A percentile compares a stretch with the other conserved stretches of the same genome.
Evolutionary conservation across 495 filamentous ascomycete species (phyloP).

Genomic region (Xylaria intraflava): DNA sequence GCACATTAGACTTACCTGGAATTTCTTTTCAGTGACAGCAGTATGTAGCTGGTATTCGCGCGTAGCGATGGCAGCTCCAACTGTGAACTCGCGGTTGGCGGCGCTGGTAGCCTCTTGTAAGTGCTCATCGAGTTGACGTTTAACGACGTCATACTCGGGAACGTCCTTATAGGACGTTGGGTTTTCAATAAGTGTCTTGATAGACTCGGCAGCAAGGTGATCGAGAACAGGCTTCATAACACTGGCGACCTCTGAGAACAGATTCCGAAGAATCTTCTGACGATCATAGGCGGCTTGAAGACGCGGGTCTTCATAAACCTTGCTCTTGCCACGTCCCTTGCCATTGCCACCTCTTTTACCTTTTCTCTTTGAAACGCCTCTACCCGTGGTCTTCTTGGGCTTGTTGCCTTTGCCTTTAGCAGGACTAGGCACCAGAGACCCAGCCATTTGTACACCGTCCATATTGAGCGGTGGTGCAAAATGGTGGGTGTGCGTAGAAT

Average conservation of each 20-base stretch:
- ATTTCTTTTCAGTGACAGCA: conserved; percentile 10
- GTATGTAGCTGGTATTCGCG: conserved; percentile 10
- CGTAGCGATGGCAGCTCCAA: conserved; percentile 13
- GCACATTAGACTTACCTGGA: conserved; percentile 16
- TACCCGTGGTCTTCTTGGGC: conserved; percentile 15
- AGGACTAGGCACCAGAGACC: conserved; percentile 29
- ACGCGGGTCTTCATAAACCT: conserved; percentile 31
- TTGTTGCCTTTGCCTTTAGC: conserved; percentile 22
- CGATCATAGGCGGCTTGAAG: conserved; percentile 44
- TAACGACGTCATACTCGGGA: conserved; percentile 23
- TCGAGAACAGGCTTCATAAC: conserved; percentile 36
- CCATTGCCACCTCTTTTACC: conserved; percentile 26
- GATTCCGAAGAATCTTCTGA: conserved; percentile 33
- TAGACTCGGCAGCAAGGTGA: conserved; percentile 34
- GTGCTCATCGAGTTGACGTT: conserved; percentile 27
- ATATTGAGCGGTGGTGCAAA: conserved; percentile 17
- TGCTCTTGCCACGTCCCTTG: conserved; percentile 37
- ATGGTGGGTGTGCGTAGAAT: background rate
- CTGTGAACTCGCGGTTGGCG: conserved; percentile 12
- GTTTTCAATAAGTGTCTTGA: conserved; percentile 30
- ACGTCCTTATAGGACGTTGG: conserved; percentile 26
- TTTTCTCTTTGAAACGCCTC: conserved; percentile 23
- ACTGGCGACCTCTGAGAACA: conserved; percentile 31
- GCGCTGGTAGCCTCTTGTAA: conserved; percentile 16
- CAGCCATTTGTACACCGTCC: conserved; percentile 23